Base-by-base conservation (phyloP, 768 basidiomycete genomes). In the Phlebiopsis gigantea region DNA sequence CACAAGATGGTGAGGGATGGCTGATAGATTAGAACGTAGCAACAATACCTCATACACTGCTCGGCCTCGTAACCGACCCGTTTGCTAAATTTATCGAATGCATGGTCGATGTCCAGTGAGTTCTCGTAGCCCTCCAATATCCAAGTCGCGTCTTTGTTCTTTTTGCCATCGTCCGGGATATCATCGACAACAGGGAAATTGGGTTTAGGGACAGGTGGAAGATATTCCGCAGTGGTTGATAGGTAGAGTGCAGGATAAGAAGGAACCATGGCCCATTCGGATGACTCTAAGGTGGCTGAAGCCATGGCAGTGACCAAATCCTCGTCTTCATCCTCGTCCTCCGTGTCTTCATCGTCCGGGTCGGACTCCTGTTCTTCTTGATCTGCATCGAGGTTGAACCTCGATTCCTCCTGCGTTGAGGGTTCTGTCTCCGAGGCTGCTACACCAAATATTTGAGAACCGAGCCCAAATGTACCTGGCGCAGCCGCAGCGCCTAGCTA, bases 81-180 rank as follows among this genome's bases (percentile, higher is more conserved):
- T 64, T 83, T 82, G 51, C 82, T 83, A 66, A 97, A 98, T 17
- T 82, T 78, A 63, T 94, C 88, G 68, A 98, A 98, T 2, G 92
- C 82, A 54, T 84, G 83, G 69, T 98, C 95, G 43, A 90, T 76
- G 45, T 87, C 76, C 47, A 88, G 66, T 14, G 88, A 87, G 65
- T 88, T 85, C 71, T 94, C 93, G 66, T 91, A 96, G 19, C 79
- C 75, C 68, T 96, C 93, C 5, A 80, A 72, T 10, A 75, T 69
- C 91, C 86, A 89, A 15, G 72, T 72, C 21, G 76, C 71, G 61
- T 80, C 78, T 56, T 79, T 75, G 55, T 75, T 72, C 25, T 72
- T 71, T 63, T 67, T 62, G 15, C 61, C 72, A 43, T 75, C 72
- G 22, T 73, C 73, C 21, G 83, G 72, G 9, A 77, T 71, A 5